Base-by-base conservation (phyloP, 1,284 basidiomycete species). In the Salmacisia buchloeana region DNA sequence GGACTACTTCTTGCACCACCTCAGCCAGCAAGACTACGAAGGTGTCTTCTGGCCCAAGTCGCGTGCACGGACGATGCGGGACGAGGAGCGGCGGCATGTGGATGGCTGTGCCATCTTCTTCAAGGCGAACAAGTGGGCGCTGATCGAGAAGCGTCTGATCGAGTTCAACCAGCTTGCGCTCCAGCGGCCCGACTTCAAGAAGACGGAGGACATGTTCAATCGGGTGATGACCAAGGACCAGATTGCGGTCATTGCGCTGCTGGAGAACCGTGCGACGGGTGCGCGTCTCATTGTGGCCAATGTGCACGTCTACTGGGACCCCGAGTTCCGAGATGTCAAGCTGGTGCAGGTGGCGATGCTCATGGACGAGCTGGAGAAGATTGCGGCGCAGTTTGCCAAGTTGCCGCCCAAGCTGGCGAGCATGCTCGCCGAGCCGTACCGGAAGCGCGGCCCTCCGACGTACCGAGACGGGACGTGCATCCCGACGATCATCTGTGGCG, bases 121-220 rank as follows among this genome's bases (percentile, higher is more conserved):
- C 87, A 96, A 94, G 83, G 83, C 86, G 58, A 70, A 58, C 72
- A 94, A 92, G 80, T 98, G 90, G 82, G 85, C 88, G 66, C 86
- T 99, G 49, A 89, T 98, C 63, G 94, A 98, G 83, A 91, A 91
- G 75, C 90, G 94, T 69, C 85, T 94, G 45, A 86, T 98, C 79
- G 96, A 98, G 81, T 99, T 94, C 83, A 92, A 89, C 80, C 87
- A 91, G 63, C 85, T 94, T 65, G 94, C 94, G 6, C 90, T 97
- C 85, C 89, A 92, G 76, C 88, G 92, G 59, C 86, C 89, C 46
- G 94, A 98, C 80, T 94, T 97, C 83, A 93, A 94, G 82, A 94
- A 93, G 84, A 96, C 94, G 3, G 93, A 98, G 77, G 94, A 97
- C 82, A 94, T 98, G 92, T 98, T 97, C 85, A 97, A 97, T 80